Evolutionary conservation across 768 basidiomycete species (phyloP).

Genomic region (Tricholoma hemisulphureum): DNA sequence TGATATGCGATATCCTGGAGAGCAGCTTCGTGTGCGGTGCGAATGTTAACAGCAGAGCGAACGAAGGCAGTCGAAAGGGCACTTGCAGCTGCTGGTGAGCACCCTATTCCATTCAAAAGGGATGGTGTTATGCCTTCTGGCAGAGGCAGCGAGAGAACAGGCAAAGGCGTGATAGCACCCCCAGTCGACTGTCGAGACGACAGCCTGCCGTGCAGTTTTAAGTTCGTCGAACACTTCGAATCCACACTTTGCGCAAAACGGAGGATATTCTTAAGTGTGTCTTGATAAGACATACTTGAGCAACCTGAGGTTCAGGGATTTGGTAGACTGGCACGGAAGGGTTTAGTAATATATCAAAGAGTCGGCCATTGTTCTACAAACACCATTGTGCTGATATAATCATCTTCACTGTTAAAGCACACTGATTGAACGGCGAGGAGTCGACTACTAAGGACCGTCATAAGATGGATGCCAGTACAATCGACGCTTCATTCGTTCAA

Average conservation of each 20-base stretch:
- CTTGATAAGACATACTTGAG: neutral
- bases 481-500: slow-evolving; percentile 6
- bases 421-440: neutral
- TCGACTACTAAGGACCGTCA: no score
- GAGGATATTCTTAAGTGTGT: neutral
- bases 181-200: neutral
- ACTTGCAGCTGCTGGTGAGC: neutral
- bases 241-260: neutral
- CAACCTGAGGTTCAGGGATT: neutral
- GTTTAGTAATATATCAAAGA: no score
- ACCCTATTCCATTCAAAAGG: neutral
- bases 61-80: neutral
- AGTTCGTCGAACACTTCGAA: neutral
- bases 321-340: neutral
- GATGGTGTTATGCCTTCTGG: neutral
- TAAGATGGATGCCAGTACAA: no score
- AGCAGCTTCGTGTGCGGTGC: neutral
- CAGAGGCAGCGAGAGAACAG: neutral
- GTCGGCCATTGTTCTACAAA: slow-evolving; percentile 6
- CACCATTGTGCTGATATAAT: no score
- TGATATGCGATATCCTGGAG: neutral
- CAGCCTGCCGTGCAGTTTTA: neutral
- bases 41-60: neutral
- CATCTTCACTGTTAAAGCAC: no score
- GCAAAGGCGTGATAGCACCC: neutral